Conservation (phyloP, 352 stramenopile species). For the Thalassiosira oceanica region DNA sequence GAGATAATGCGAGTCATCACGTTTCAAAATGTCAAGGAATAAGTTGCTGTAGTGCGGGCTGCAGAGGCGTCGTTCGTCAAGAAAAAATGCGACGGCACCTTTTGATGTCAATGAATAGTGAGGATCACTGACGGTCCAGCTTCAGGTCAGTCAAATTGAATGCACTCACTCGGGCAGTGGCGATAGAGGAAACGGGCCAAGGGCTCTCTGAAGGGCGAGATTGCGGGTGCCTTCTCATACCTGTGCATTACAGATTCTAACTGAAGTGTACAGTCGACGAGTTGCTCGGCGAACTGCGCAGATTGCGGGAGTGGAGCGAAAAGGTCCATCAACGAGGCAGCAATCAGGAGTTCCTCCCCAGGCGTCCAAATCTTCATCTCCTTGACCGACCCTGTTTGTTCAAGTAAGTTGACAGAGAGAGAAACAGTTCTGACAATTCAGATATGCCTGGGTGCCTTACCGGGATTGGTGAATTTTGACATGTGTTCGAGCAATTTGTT, state of each 20-base stretch:
- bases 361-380: slow-evolving; percentile 59
- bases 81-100: slow-evolving; percentile 65
- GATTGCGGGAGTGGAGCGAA: slow-evolving; percentile 94
- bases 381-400: slow-evolving; percentile 79
- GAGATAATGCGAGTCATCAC: slow-evolving; percentile 86
- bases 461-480: slow-evolving; percentile 36
- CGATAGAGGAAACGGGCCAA: slow-evolving; percentile 91
- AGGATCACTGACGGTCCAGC: background rate
- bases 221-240: slow-evolving; percentile 88
- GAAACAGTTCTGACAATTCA: too few relatives aligned
- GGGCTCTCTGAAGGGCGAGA: slow-evolving; percentile 89
- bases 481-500: slow-evolving; percentile 93
- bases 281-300: slow-evolving; percentile 91
- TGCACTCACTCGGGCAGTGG: slow-evolving; percentile 79
- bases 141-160: background rate
- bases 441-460: slow-evolving; percentile 6
- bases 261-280: slow-evolving; percentile 93
- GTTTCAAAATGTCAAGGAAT: slow-evolving; percentile 91
- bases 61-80: slow-evolving; percentile 61
- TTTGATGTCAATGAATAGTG: background rate
- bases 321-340: slow-evolving; percentile 92
- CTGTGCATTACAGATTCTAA: slow-evolving; percentile 89
- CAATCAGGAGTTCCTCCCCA: slow-evolving; percentile 92
- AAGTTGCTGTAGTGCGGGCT: slow-evolving; percentile 89
- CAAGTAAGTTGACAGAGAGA: too few relatives aligned